Base-by-base conservation (phyloP, 1,284 basidiomycete species). In the Neolentinus lepideus region DNA sequence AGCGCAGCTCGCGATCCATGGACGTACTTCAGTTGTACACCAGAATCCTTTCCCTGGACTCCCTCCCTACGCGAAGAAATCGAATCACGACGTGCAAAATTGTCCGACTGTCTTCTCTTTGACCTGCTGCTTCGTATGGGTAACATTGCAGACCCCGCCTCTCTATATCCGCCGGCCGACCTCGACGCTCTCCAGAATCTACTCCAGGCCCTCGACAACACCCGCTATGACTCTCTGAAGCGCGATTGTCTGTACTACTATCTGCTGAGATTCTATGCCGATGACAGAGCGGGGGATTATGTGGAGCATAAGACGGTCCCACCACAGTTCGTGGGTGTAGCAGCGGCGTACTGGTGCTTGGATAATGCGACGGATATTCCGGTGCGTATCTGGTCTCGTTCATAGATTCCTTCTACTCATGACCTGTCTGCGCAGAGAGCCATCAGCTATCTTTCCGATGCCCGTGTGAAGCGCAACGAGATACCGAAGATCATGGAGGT, bases 291-390 rank as follows among this genome's bases (percentile, higher is more conserved):
- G 63, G 71, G 68, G 25, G 69, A 67, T 26, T 91, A 84, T 63
- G 71, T 73, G 54, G 68, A 75, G 45, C 76, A 81, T 36, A 72
- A 76, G 36, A 80, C 77, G 60, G 84, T 91, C 57, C 81, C 85
- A 6, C 84, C 86, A 1, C 88, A 90, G 62, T 90, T 90, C 62
- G 74, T 78, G 14, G 73, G 78, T 9, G 74, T 90, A 48, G 79
- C 85, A 22, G 85, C 90, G 68, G 89, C 88, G 63, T 92, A 91
- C 71, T 92, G 88, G 86, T 71, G 80, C 63, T 69, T 92, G 61
- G 89, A 92, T 68, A 75, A 80, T 2, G 86, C 84, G n/a, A 71
- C 76, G 21, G 72, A 83, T 47, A 66, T 87, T 54, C 64, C 75
- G 52, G 87, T 89, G 66, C 60, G 85, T 78, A 25, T n/a, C n/a